These are phyloP conservation scores for Cnidoscolus chayamansa DNA, from an alignment of 441 rosid genomes.

Conservation along the genomic window DNA sequence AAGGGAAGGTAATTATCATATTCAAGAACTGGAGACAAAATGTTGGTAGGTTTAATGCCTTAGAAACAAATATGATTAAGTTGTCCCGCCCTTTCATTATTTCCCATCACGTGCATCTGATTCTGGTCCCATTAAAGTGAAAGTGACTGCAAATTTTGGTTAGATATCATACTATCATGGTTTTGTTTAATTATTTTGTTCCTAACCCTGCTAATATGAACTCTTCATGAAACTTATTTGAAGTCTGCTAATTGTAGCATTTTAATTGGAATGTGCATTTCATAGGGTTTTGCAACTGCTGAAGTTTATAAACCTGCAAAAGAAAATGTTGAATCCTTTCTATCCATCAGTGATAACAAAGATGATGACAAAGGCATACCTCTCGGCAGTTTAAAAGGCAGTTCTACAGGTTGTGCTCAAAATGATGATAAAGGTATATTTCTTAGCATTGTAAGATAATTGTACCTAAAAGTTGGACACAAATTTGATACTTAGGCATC, in stretches of 20 bases:
- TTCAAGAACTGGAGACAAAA: slow-evolving; percentile 10
- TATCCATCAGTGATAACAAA: slow-evolving; percentile 30
- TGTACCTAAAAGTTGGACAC: not conserved
- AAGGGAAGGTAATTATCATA: slow-evolving; percentile 5
- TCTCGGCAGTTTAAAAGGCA: not conserved
- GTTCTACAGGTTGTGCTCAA: not conserved
- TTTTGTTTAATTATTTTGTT: not conserved
- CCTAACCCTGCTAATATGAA: not conserved
- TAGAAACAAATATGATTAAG: not conserved
- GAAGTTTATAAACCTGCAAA: slow-evolving; percentile 31
- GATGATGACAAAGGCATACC: slow-evolving; percentile 22
- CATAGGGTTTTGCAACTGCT: slow-evolving; percentile 26
- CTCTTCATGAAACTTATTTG: not conserved
- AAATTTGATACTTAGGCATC: not conserved
- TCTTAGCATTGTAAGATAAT: not conserved
- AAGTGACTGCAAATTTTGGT: not conserved
- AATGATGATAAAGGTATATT: slow-evolving; percentile 17
- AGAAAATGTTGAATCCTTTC: slow-evolving; percentile 39
- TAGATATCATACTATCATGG: not conserved
- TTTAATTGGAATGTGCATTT: slow-evolving; percentile 17
- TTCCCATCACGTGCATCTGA: not conserved
- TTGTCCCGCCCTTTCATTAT: not conserved
- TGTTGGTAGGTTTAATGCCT: slow-evolving; percentile 11
- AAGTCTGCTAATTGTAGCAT: not conserved
- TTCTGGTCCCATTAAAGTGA: not conserved